Evolutionary conservation across 1,139 yeast genomes (phyloP), one percentile per base, ranked within the genome.

Genomic region (Suhomyces choctaworum): DNA sequence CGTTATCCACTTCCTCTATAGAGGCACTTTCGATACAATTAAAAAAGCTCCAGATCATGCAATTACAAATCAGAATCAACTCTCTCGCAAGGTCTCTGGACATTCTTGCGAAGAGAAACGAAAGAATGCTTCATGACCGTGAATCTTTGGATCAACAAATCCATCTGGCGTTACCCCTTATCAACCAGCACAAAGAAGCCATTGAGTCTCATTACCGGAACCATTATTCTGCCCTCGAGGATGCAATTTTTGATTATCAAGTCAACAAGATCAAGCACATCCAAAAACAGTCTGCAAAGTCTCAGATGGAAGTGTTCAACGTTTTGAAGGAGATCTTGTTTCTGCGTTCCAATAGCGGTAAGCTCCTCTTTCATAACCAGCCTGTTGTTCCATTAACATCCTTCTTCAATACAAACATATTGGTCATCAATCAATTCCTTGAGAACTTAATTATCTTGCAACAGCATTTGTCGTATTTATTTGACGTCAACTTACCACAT

Each of bases 21-120:
- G 66, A 67, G 13, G 51, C 60, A 14, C 50, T 76, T 21, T 64
- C 76, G 1, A 54, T 69, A 10, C 76, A 73, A 52, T 51, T 76
- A 27, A 50, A 69, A 30, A 70, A 64, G 45, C 60, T 75, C 15
- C 66, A 67, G 28, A 46, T 63, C 1, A 36, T 52, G 33, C 64
- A 52, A 50, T 43, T 47, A 20, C 53, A 46, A 24, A 50, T 51
- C 29, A 58, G 49, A 42, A 44, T 46, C 17, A 61, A 48, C 23
- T 58, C 56, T 13, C 54, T 61, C 2, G 45, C 56, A 8, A 47
- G 46, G 22, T 48, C 60, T 21, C 44, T 41, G 13, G 43, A 40
- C 1, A 34, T 53, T 25, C 24, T 51, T 31, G 31, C 37, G 31
- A 39, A 40, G 22, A 50, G 48, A 35, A 49, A 63, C 3, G 46